Conservation (phyloP, 352 stramenopile genomes). For the Phytophthora multivora region DNA sequence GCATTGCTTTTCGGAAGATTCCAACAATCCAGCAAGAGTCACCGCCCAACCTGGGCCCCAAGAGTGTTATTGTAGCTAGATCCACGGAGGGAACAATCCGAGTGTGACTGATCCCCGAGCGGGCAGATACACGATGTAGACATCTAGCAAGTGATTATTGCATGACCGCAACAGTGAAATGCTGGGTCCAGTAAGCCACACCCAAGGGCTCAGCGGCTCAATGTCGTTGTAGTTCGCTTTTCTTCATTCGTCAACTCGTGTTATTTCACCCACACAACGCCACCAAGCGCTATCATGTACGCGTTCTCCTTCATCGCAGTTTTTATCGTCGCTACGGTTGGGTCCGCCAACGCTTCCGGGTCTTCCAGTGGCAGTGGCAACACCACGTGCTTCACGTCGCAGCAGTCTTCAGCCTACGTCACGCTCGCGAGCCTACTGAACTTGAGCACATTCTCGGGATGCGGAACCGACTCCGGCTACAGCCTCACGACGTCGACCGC, state of each 20-base stretch:
- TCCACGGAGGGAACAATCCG: no score
- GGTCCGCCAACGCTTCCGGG: not conserved
- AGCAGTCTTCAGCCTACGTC: constrained; percentile 6
- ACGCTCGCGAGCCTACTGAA: constrained; percentile 1
- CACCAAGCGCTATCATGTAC: not conserved
- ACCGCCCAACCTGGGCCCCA: no score
- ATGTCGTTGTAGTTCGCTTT: not conserved
- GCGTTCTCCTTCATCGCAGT: not conserved
- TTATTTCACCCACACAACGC: not conserved
- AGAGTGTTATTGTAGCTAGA: no score
- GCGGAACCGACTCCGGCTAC: not conserved
- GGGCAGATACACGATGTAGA: no score
- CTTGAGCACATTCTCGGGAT: not conserved
- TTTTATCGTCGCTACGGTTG: not conserved
- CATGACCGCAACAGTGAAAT: not conserved
- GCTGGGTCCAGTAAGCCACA: not conserved
- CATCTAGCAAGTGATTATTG: not conserved
- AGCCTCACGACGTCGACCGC: constrained; percentile 28
- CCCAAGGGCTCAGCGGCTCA: not conserved
- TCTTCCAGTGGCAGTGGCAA: not conserved
- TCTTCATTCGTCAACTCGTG: not conserved
- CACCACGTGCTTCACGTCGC: not conserved
- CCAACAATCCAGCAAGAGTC: no score
- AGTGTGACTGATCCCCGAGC: not conserved
- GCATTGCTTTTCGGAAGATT: no score